Evolutionary conservation across 2,329 filamentous ascomycete species (phyloP).

Genomic region (Fusarium sp.): DNA sequence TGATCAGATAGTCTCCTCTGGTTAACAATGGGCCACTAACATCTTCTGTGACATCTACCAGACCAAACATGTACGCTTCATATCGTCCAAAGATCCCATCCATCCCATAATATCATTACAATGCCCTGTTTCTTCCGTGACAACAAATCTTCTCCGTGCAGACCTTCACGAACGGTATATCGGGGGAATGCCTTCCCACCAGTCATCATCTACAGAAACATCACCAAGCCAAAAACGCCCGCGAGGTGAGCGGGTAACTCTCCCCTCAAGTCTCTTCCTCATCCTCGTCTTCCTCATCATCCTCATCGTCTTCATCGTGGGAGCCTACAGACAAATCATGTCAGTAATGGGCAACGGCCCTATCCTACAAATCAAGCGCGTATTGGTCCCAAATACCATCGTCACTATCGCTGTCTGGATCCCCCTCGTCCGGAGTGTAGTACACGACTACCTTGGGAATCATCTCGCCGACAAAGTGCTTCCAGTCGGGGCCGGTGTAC

Average conservation of each 20-base stretch:
- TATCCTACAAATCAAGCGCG: slow-evolving; percentile 39
- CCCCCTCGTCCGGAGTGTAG: slow-evolving; percentile 21
- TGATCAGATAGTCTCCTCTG: not conserved
- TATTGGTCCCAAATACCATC: slow-evolving; percentile 47
- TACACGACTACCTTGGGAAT: slow-evolving; percentile 32
- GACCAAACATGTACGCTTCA: not conserved
- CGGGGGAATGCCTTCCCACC: not conserved
- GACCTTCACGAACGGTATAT: not conserved
- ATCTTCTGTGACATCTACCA: not conserved
- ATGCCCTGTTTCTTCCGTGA: not conserved
- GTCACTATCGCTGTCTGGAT: slow-evolving; percentile 29
- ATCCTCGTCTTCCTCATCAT: slow-evolving; percentile 1
- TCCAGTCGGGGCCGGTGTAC: slow-evolving; percentile 52
- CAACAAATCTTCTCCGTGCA: not conserved
- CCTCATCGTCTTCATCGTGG: slow-evolving; percentile 7
- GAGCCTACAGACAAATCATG: slow-evolving; percentile 18
- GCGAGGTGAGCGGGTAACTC: not conserved
- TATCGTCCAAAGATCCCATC: not conserved
- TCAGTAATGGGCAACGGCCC: slow-evolving; percentile 24
- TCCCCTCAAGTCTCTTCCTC: not conserved
- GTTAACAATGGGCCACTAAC: not conserved
- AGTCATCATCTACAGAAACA: not conserved
- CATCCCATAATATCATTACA: not conserved
- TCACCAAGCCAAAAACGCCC: not conserved
- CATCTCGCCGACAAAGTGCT: slow-evolving; percentile 49